Conservation (phyloP, 1,284 basidiomycete genomes). For the Ustilago lituana region DNA sequence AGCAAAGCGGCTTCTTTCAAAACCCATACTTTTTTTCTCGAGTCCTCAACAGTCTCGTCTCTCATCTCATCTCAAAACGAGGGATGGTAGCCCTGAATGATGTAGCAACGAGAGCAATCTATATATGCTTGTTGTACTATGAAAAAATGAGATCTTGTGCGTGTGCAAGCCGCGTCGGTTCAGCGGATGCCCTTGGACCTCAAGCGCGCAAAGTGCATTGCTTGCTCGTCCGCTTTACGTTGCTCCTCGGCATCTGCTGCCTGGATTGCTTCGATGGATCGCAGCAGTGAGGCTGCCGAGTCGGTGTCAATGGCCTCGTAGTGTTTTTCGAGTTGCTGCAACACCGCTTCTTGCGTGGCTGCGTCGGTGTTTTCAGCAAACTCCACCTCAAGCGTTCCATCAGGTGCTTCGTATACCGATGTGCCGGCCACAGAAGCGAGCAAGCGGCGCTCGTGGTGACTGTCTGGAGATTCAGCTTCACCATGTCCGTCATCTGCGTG, state of each 20-base stretch:
- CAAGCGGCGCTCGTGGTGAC: background rate
- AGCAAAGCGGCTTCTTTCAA: background rate
- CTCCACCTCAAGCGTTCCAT: slow-evolving; percentile 27
- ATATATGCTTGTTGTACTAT: no score
- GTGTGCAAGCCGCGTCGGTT: background rate
- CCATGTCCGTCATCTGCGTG: no score
- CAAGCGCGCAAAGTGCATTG: slow-evolving; percentile 17
- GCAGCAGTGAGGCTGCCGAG: slow-evolving; percentile 11
- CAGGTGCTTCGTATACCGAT: slow-evolving; percentile 16
- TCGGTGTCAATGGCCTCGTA: slow-evolving; percentile 3
- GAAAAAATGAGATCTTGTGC: background rate
- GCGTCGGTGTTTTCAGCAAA: slow-evolving; percentile 13
- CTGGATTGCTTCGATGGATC: slow-evolving; percentile 11
- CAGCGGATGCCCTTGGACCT: slow-evolving; percentile 35
- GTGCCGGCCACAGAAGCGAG: slow-evolving; percentile 24
- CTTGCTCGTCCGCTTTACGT: slow-evolving; percentile 7
- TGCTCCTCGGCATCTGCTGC: slow-evolving; percentile 11
- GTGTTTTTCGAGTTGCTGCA: slow-evolving; percentile 21
- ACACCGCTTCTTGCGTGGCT: slow-evolving; percentile 16
- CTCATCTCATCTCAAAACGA: no score
- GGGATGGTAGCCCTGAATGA: no score
- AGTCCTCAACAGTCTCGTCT: no score
- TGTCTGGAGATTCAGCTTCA: no score
- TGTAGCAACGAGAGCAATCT: no score
- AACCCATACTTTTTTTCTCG: no score